phyloP scores from a whole-genome alignment of 371 early-diverging fungal genomes.

The Rhizopus stolonifer region DNA sequence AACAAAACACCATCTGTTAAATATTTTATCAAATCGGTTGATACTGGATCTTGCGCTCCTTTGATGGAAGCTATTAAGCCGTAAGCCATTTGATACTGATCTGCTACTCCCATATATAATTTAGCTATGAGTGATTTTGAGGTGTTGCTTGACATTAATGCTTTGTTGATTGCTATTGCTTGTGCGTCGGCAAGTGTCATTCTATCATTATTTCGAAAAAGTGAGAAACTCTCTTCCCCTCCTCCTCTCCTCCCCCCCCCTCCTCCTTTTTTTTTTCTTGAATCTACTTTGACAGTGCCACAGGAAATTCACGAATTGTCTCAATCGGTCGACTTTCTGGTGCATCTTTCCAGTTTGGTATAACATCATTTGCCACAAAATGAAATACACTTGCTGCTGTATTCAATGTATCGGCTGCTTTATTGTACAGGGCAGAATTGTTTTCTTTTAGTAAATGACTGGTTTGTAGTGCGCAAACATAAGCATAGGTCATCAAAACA shows the following conservation, averaged over 20 bases:
- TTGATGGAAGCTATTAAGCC: slow-evolving; percentile 59
- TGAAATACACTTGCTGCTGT: slow-evolving; percentile 61
- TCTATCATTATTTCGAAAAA: no score
- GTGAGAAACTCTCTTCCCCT: no score
- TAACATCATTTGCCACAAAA: slow-evolving; percentile 52
- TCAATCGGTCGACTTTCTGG: slow-evolving; percentile 41
- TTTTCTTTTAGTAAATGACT: slow-evolving; percentile 27
- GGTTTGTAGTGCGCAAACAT: slow-evolving; percentile 44
- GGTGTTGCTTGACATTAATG: slow-evolving; percentile 33
- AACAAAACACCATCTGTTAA: slow-evolving; percentile 55
- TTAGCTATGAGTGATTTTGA: slow-evolving; percentile 63
- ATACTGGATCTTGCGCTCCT: slow-evolving; percentile 50
- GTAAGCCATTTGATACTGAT: slow-evolving; percentile 62
- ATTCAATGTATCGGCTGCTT: slow-evolving; percentile 58
- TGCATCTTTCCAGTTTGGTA: slow-evolving; percentile 49
- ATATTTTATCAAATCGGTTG: slow-evolving; percentile 57
- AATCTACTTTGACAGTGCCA: slow-evolving; percentile 52
- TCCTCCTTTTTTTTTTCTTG: not conserved
- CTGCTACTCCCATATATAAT: slow-evolving; percentile 60
- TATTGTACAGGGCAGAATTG: slow-evolving; percentile 19
- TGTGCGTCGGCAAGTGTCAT: slow-evolving; percentile 54
- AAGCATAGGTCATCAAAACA: slow-evolving; percentile 59
- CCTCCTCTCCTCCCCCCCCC: not conserved
- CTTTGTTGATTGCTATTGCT: slow-evolving; percentile 52
- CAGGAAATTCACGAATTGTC: slow-evolving; percentile 42